Evolutionary conservation across 2,329 filamentous ascomycete genomes (phyloP), one percentile per base, ranked within the genome.

Genomic region (Thielaviopsis ethacetica): DNA sequence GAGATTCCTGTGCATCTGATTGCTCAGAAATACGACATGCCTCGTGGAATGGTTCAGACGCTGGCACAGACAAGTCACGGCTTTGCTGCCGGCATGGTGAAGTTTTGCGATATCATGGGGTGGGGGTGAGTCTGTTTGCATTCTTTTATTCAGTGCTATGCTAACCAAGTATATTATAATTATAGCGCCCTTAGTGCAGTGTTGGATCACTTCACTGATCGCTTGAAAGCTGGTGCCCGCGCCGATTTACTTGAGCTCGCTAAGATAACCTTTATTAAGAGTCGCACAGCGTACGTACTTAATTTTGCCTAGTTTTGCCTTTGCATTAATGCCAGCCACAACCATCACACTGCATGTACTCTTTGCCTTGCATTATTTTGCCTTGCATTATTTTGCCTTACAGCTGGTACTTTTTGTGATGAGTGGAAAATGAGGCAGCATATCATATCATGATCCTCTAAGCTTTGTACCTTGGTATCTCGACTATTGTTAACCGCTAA

Each of bases 71-170:
- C 83, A 1, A 89, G 86, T 63, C 82, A 88, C 63, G 86, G 86
- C 0, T 91, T 90, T 65, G 86, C 85, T 3, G 84, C 84, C 1
- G 85, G 85, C 3, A 88, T 89, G 75, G 81, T 90, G 61, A 88
- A 86, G 63, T 90, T 90, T 66, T 90, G 86, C 66, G 77, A 88
- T 63, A 77, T 81, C 19, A 88, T 91, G 86, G 81, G 78, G 1
- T 89, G 85, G 84, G 80, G 79, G 76, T 79, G 65, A 65, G 73
- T 69, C 50, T 52, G 2, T n/a, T 26, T 47, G 5, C 10, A 34
- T 12, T 34, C 30, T 34, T 34, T 9, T 34, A 26, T 17, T n/a
- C 15, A 44, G 24, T 55, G 30, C n/a, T 54, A 22, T 41, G n/a
- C 15, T n/a, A n/a, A 19, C 30, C 17, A 12, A 52, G 21, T 26